Evolutionary conservation across 2,329 filamentous ascomycete genomes (phyloP).

Genomic region (Leptosphaerulina australis): DNA sequence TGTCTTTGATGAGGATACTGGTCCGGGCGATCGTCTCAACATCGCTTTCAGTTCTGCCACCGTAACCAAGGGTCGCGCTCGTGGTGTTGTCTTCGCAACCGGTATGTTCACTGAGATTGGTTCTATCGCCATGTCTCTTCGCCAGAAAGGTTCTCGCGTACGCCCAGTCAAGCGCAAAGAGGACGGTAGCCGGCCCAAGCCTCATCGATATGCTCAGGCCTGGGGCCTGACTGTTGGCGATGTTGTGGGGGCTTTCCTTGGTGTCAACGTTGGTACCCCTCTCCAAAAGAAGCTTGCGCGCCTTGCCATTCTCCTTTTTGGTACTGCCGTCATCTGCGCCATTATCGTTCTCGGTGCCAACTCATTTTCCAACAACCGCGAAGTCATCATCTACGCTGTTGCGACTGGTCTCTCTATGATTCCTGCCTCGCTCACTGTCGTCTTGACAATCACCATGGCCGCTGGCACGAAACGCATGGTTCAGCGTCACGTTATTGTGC

Average conservation of each 20-base stretch:
- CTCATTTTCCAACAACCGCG: slow-evolving; percentile 45
- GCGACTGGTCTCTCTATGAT: slow-evolving; percentile 48
- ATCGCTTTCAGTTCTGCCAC: slow-evolving; percentile 73
- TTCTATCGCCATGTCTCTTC: slow-evolving; percentile 70
- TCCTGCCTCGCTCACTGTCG: slow-evolving; percentile 44
- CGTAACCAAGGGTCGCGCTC: slow-evolving; percentile 71
- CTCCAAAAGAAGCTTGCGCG: slow-evolving; percentile 47
- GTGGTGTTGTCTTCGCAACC: slow-evolving; percentile 69
- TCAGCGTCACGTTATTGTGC: slow-evolving; percentile 44
- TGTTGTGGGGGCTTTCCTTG: slow-evolving; percentile 46
- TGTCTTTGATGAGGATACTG: slow-evolving; percentile 59
- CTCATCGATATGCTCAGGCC: slow-evolving; percentile 54
- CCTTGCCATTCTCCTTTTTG: slow-evolving; percentile 42
- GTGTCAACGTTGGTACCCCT: slow-evolving; percentile 48
- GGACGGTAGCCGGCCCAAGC: slow-evolving; percentile 35
- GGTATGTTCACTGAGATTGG: slow-evolving; percentile 76
- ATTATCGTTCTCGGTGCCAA: slow-evolving; percentile 47
- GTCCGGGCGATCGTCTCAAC: slow-evolving; percentile 71
- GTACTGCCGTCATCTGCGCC: slow-evolving; percentile 40
- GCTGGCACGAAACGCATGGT: slow-evolving; percentile 47
- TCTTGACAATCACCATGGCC: slow-evolving; percentile 49
- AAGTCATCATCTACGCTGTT: slow-evolving; percentile 48
- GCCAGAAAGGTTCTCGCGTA: slow-evolving; percentile 53
- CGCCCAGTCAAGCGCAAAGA: slow-evolving; percentile 51
- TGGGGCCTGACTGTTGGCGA: slow-evolving; percentile 55